Base-by-base conservation (phyloP, 441 rosid species). In the Bruguiera hainesii region DNA sequence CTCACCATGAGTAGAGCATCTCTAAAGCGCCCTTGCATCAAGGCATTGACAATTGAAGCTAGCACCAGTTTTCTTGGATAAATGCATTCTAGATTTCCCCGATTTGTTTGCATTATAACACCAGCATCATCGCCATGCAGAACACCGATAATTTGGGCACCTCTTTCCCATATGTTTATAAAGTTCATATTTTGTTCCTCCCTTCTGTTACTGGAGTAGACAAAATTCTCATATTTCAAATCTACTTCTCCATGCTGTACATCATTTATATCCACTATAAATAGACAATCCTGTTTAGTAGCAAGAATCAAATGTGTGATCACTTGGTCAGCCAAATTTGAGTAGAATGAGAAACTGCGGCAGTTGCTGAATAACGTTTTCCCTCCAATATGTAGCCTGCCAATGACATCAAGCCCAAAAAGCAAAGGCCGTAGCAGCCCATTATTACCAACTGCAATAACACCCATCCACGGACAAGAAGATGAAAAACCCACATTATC, bases 51-150 rank as follows among this genome's bases (percentile, higher is more conserved):
- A 64, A 91, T 86, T 61, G 98, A 87, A 37, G 91, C 78, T 50
- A 91, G 74, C 23, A 89, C 99, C 80, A 94, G 71, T 83, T 94
- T 91, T 83, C 99, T 88, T 18, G 99, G 98, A 74, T 85, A 90
- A 71, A 91, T 76, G 79, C 93, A 83, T 74, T 91, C 99, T 5
- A 94, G 82, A 75, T 91, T 94, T 72, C 98, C 99, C 29, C 97
- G 84, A 71, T 76, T 69, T 61, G 98, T 87, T 81, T 89, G 97
- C 72, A 94, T 56, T 71, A 94, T 64, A 52, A 89, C 97, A 64
- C 93, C 82, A 81, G 94, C 93, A 75, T 80, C 97, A 70, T 91
- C 93, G 65, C 99, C 99, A 77, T 94, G 91, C 76, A 94, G 78
- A 70, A 90, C 92, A 60, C 99, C 98, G 30, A 81, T 39, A 61